These are phyloP conservation scores for Oryza longistaminata DNA, from an alignment of 176 grass and related monocot species.

Conservation along the genomic window DNA sequence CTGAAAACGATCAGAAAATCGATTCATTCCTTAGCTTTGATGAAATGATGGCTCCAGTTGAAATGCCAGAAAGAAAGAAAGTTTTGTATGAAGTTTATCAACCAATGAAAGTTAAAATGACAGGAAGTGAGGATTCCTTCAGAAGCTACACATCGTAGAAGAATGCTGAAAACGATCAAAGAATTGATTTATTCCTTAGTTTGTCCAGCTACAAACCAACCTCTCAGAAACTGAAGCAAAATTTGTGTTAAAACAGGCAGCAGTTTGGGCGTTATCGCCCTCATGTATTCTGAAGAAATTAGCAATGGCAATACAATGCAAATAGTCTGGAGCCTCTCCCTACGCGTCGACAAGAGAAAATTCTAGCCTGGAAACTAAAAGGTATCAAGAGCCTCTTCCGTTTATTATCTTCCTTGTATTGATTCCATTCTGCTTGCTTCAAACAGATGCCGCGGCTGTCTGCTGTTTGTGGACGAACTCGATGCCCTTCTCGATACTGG, in stretches of 20 bases:
- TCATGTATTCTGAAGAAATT: conserved; percentile 27
- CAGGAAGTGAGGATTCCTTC: not conserved
- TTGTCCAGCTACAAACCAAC: conserved; percentile 28
- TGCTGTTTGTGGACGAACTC: conserved; percentile 53
- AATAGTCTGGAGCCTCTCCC: conserved; percentile 25
- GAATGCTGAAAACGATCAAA: not conserved
- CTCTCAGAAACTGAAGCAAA: conserved; percentile 2
- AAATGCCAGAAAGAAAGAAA: no score
- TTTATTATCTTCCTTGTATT: conserved; percentile 42
- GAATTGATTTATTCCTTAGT: conserved; percentile 28
- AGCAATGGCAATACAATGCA: not conserved
- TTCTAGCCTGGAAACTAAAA: conserved; percentile 55
- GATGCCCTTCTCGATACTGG: conserved; percentile 79
- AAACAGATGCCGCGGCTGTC: conserved; percentile 60
- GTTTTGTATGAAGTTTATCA: not conserved
- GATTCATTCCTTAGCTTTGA: no score
- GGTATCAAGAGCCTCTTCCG: conserved; percentile 3
- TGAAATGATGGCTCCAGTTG: no score
- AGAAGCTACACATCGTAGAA: not conserved
- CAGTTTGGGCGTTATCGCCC: not conserved
- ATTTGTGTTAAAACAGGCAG: conserved; percentile 21
- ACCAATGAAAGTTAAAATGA: not conserved
- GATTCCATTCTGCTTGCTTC: conserved; percentile 3
- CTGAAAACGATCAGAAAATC: no score
- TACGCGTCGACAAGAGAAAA: conserved; percentile 14